Conservation (phyloP, 345 rosid species). For the Arabidopsis thaliana region DNA sequence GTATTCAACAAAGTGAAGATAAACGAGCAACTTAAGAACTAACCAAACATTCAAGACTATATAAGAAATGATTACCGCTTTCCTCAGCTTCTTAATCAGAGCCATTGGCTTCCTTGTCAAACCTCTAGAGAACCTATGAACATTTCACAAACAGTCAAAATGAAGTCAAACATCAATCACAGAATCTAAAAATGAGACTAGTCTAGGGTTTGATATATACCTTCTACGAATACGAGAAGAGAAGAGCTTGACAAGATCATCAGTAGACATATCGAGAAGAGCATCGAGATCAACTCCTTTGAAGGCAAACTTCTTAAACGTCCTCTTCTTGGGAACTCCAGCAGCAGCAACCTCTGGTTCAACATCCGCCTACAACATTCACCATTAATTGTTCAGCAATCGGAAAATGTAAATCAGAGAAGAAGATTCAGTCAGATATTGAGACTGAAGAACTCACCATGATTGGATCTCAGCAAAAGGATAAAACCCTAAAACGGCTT, state of each 20-base stretch:
- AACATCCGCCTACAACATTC: constrained; percentile 53
- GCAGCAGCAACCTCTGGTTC: constrained; percentile 55
- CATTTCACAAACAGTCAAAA: background rate
- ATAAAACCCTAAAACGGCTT: constrained; percentile 35
- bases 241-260: constrained; percentile 95
- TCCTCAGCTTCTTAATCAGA: constrained; percentile 78
- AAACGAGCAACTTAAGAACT: background rate
- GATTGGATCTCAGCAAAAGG: constrained; percentile 28
- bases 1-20: background rate
- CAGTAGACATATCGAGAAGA: constrained; percentile 92
- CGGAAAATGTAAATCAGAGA: background rate
- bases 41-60: background rate
- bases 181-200: background rate
- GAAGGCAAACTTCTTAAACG: constrained; percentile 87
- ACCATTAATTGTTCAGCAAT: background rate
- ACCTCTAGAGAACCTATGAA: constrained; percentile 86
- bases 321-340: constrained; percentile 77
- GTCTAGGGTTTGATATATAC: constrained; percentile 32
- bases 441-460: constrained; percentile 38
- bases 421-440: background rate
- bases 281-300: constrained; percentile 88
- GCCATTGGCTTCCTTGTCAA: constrained; percentile 90
- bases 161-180: background rate
- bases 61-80: constrained; percentile 57
- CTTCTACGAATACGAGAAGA: constrained; percentile 94